Evolutionary conservation across 2,329 filamentous ascomycete genomes (phyloP), one percentile per base, ranked within the genome.

Genomic region (Neonectria hederae): DNA sequence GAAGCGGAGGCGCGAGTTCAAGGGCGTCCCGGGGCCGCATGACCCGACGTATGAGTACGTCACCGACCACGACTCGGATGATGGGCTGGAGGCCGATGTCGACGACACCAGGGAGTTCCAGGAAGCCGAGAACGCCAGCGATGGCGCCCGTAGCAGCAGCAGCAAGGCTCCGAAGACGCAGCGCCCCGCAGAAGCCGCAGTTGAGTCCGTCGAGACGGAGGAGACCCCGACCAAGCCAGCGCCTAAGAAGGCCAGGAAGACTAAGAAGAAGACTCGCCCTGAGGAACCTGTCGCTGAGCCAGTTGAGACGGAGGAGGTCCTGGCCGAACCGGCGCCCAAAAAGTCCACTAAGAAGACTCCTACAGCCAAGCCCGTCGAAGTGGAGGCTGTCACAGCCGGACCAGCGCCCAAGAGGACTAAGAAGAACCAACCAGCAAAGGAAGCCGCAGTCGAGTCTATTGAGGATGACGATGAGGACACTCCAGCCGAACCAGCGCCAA

Each of bases 1-100:
- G 24, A 52, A 35, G 24, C 55, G 43, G 35, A 48, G 48, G 13
- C 42, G 53, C 0, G 45, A 55, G 19, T 8, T 40, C 48, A 2
- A 67, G 59, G 43, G 45, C 21, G 14, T 9, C 21, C 6, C 13
- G 21, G 13, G 21, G 11, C 61, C 51, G 11, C 7, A 45, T 0
- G 74, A 76, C 59, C 38, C 61, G 1, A 5, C 22, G 7, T 76
- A 76, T 21, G 35, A 30, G 2, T 68, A 74, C 21, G 54, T 49
- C 26, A 65, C 54, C 4, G 71, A 69, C 3, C 55, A 62, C 1
- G 69, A 74, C 22, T 68, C 73, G 0, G 74, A 65, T 2, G 74
- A 74, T 3, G 66, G 48, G 4, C 24, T 73, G 4, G 22, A 52
- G 22, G 63, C 69, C 0, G 72, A 75, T 26, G 63, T 57, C 1